A percentile compares a stretch with the other conserved stretches of the same genome.
Evolutionary conservation across 169 alveolate species (phyloP).

Genomic region (Eimeria tenella): DNA sequence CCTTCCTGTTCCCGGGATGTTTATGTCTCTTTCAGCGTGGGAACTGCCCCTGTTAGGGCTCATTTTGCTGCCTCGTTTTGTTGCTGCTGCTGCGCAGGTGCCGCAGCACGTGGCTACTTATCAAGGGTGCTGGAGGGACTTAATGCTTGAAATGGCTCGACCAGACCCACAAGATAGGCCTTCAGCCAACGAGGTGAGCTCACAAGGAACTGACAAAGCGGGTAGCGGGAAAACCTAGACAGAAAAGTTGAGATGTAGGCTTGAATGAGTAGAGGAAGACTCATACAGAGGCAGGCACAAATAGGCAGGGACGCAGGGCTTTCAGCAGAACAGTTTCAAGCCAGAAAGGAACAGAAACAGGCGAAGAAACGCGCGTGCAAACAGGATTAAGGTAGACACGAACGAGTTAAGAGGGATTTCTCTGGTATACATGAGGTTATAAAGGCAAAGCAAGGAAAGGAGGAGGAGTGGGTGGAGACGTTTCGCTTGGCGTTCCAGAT

Average conservation of each 20-base stretch:
- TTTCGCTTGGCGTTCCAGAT: neutral
- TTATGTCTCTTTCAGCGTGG: neutral
- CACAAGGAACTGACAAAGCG: neutral
- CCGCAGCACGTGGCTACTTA: constrained; percentile 87
- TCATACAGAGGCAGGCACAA: neutral
- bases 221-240: neutral
- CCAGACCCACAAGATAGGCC: constrained; percentile 91
- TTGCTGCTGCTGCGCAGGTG: constrained; percentile 86
- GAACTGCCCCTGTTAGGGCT: neutral
- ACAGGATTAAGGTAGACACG: no score
- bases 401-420: no score
- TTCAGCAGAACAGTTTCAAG: no score
- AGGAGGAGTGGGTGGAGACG: neutral
- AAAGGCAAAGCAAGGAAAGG: neutral
- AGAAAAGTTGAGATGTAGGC: neutral
- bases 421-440: neutral
- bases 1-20: neutral
- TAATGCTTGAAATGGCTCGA: constrained; percentile 89
- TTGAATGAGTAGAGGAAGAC: neutral
- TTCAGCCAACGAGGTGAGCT: constrained; percentile 88
- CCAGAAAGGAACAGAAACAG: neutral
- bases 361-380: neutral
- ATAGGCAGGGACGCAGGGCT: neutral
- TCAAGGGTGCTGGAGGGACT: constrained; percentile 88
- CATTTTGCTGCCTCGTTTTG: neutral